Conservation (phyloP, 2,329 filamentous ascomycete species). For the Cercospora berteroae region DNA sequence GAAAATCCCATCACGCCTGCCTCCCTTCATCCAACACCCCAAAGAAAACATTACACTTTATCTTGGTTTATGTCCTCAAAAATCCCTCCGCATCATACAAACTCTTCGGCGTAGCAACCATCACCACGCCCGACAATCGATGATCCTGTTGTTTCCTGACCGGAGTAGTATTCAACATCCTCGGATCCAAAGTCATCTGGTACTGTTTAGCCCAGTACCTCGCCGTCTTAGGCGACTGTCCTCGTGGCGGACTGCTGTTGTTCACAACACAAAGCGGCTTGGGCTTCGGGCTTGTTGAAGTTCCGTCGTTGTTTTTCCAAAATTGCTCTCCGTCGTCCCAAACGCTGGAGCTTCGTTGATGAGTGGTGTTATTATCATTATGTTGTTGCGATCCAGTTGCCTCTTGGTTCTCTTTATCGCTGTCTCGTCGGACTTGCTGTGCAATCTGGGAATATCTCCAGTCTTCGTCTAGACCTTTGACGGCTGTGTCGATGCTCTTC, state of each 20-base stretch:
- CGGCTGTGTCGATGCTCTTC: slow-evolving; percentile 29
- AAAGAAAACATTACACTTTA: not conserved
- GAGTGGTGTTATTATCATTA: not conserved
- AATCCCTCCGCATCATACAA: slow-evolving; percentile 48
- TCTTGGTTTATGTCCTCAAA: slow-evolving; percentile 27
- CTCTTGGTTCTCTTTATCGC: slow-evolving; percentile 9
- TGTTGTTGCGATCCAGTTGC: not conserved
- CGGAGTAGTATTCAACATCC: slow-evolving; percentile 25
- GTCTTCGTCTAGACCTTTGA: slow-evolving; percentile 29
- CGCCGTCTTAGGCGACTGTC: not conserved
- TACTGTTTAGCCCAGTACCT: not conserved
- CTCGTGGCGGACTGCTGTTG: not conserved
- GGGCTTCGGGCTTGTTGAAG: not conserved
- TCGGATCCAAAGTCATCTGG: slow-evolving; percentile 14
- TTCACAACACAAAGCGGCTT: not conserved
- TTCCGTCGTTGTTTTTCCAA: slow-evolving; percentile 22
- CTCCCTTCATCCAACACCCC: not conserved
- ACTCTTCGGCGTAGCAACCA: slow-evolving; percentile 44
- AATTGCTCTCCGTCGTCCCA: slow-evolving; percentile 39
- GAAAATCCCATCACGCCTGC: not conserved
- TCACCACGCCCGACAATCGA: not conserved
- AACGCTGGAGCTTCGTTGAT: slow-evolving; percentile 36
- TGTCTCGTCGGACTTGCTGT: not conserved
- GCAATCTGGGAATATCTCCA: not conserved
- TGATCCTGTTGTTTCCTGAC: not conserved